Evolutionary conservation across 345 rosid genomes (phyloP), one percentile per base, ranked within the genome.

Genomic region (Boechera retrofracta): DNA sequence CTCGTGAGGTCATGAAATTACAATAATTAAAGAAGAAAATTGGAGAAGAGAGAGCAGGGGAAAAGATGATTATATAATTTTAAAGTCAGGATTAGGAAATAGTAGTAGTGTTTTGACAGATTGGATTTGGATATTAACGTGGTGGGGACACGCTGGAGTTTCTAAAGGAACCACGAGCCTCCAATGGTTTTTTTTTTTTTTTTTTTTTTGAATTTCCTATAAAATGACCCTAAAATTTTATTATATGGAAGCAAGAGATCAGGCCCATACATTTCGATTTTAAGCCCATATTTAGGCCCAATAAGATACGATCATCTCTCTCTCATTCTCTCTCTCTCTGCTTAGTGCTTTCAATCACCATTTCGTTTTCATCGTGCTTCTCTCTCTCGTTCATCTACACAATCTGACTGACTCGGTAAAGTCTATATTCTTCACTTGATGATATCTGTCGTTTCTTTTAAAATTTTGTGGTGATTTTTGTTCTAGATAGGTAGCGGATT

Each of bases 1-100:
- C 73, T 78, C 80, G 80, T 77, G 66, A 54, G 64, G 15, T 44
- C 51, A 76, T 69, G 47, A 77, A 7, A 28, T 28, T 71, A 1
- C 81, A 70, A 77, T 77, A 9, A 78, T 78, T 64, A 49, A 49
- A 35, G 1, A 54, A 44, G 29, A 57, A 24, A 55, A 33, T 33
- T 5, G 38, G 53, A 70, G 41, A 9, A 38, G 11, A 38, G 41
- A 38, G 10, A 8, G n/a, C n/a, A n/a, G n/a, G n/a, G n/a, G 6
- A 18, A 38, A 66, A 74, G 7, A 24, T 28, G 18, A 35, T 75
- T 75, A 1, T 6, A n/a, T n/a, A n/a, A n/a, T 47, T 48, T 39
- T 35, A 2, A 2, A 2, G 8, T 36, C 2, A 36, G 39, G 6
- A 0, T 26, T 26, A 7, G 39, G 10, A 35, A 6, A 6, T 35